Evolutionary conservation across 2,329 filamentous ascomycete genomes (phyloP).

Genomic region (Drechslerella coelobrocha): DNA sequence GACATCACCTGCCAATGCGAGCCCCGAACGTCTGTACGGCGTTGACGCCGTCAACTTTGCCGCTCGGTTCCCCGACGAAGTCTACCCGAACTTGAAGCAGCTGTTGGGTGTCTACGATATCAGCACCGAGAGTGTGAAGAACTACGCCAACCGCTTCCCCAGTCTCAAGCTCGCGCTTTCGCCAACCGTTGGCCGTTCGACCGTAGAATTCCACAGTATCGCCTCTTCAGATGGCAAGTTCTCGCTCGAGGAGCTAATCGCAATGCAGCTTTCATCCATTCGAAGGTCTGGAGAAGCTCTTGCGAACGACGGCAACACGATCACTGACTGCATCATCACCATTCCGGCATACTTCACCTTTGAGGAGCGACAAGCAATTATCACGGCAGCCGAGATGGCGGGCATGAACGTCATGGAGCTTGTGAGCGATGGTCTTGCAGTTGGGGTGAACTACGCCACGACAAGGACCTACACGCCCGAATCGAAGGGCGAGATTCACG

Average conservation of each 20-base stretch:
- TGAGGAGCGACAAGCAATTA: conserved; percentile 86
- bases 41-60: conserved; percentile 87
- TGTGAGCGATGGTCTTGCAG: conserved; percentile 87
- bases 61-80: conserved; percentile 86
- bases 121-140: conserved; percentile 67
- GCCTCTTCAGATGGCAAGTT: conserved; percentile 64
- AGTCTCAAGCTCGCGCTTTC: conserved; percentile 68
- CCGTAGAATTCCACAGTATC: conserved; percentile 81
- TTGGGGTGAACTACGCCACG: conserved; percentile 94
- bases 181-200: conserved; percentile 65
- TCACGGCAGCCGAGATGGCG: conserved; percentile 83
- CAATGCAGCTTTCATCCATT: conserved; percentile 94
- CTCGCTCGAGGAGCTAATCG: conserved; percentile 88
- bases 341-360: conserved; percentile 87
- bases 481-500: conserved; percentile 79
- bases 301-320: conserved; percentile 74
- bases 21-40: conserved; percentile 89
- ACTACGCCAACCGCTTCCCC: conserved; percentile 79
- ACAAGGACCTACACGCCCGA: conserved; percentile 77
- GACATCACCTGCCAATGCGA: conserved; percentile 69
- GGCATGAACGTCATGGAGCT: conserved; percentile 84
- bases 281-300: conserved; percentile 84
- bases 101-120: conserved; percentile 74
- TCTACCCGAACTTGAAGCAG: conserved; percentile 91
- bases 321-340: conserved; percentile 86